phyloP scores from a whole-genome alignment of 768 basidiomycete species.

The Pleurotus djamor region DNA sequence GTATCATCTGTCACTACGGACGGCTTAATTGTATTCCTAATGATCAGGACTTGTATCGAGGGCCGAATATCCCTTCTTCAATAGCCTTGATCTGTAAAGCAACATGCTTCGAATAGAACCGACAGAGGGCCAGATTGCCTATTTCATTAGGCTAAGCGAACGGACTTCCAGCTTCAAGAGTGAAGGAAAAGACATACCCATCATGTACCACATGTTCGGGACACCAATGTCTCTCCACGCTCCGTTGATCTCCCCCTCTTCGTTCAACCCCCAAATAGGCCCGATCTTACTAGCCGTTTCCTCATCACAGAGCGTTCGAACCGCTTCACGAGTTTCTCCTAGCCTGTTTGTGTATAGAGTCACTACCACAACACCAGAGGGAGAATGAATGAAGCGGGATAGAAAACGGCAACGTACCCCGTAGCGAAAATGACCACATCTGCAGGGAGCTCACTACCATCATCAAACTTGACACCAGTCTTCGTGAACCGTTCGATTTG shows the following conservation, averaged over 20 bases:
- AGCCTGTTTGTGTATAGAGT: conserved; percentile 28
- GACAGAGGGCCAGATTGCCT: conserved; percentile 58
- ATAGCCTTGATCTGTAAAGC: conserved; percentile 73
- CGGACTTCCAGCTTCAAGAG: neutral
- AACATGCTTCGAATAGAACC: conserved; percentile 67
- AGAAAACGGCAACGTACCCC: conserved; percentile 30
- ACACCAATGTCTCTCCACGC: conserved; percentile 49
- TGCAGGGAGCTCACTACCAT: conserved; percentile 42
- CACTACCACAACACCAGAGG: neutral
- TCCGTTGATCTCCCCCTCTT: conserved; percentile 60
- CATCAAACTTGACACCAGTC: conserved; percentile 43
- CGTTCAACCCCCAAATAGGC: conserved; percentile 63
- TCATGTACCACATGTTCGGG: conserved; percentile 54
- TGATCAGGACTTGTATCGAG: neutral
- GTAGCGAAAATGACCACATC: conserved; percentile 63
- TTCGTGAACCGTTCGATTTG: conserved; percentile 43
- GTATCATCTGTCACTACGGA: neutral
- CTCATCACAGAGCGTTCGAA: conserved; percentile 43
- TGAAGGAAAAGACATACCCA: conserved; percentile 35
- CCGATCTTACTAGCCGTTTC: conserved; percentile 42
- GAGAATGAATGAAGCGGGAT: neutral
- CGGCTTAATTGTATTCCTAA: neutral
- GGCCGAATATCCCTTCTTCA: conserved; percentile 38
- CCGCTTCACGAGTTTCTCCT: conserved; percentile 36
- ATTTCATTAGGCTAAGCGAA: neutral